phyloP scores from a whole-genome alignment of 768 basidiomycete species.

The Hygrophoropsis aurantiaca region DNA sequence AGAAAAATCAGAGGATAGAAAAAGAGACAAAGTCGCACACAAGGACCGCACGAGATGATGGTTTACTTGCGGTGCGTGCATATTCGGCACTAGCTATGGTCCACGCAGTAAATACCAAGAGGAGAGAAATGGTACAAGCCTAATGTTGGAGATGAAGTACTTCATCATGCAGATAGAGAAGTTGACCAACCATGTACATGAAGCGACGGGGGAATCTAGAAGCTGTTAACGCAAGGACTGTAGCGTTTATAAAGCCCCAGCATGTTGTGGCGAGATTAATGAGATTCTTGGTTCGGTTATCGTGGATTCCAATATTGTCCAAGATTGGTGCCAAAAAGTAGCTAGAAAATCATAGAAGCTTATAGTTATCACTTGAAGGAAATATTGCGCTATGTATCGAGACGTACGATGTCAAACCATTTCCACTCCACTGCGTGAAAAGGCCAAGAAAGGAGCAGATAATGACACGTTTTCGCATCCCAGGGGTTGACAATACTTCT shows the following conservation, averaged over 20 bases:
- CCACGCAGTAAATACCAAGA: conserved; percentile 52
- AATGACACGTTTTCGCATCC: conserved; percentile 53
- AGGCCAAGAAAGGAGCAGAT: conserved; percentile 52
- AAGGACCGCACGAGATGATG: conserved; percentile 49
- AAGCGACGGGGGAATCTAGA: conserved; percentile 48
- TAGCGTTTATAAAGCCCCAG: conserved; percentile 58
- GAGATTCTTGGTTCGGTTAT: conserved; percentile 52
- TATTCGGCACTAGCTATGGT: conserved; percentile 54
- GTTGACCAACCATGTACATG: conserved; percentile 44
- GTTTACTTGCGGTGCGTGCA: conserved; percentile 38
- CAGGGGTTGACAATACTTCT: conserved; percentile 44
- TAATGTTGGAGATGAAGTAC: conserved; percentile 9
- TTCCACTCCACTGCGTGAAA: conserved; percentile 65
- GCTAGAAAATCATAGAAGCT: conserved; percentile 24
- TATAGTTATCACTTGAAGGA: too few relatives aligned
- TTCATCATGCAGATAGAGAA: background rate
- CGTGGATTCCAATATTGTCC: conserved; percentile 50
- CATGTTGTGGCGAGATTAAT: conserved; percentile 55
- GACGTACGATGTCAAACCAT: conserved; percentile 54
- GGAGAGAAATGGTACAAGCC: conserved; percentile 47
- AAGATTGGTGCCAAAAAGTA: conserved; percentile 58
- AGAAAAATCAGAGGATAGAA: background rate
- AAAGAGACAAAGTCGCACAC: conserved; percentile 32
- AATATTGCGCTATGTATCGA: too few relatives aligned
- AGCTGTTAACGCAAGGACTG: conserved; percentile 47